Conservation (phyloP, 805 yeast genomes). For the Helenozyma rhizophorensis region DNA sequence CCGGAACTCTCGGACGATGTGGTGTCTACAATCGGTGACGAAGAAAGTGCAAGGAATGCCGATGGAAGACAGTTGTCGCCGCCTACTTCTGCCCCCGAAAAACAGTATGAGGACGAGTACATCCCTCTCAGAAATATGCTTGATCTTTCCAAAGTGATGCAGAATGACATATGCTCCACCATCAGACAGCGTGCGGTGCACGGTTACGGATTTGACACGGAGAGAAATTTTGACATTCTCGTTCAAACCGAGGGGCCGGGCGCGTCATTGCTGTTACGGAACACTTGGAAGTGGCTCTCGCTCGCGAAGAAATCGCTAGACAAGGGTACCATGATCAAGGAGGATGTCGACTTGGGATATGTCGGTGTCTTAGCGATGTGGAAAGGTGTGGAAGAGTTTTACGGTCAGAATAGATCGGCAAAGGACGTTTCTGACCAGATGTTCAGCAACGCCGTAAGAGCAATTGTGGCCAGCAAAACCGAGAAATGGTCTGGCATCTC, state of each 20-base stretch:
- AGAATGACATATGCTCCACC: conserved; percentile 67
- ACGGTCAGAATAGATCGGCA: conserved; percentile 43
- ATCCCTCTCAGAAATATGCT: conserved; percentile 27
- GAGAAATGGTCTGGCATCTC: conserved; percentile 43
- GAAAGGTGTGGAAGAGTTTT: conserved; percentile 60
- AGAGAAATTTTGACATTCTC: conserved; percentile 55
- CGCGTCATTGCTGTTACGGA: conserved; percentile 51
- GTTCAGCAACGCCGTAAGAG: conserved; percentile 47
- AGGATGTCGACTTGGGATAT: conserved; percentile 74
- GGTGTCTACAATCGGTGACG: conserved; percentile 30
- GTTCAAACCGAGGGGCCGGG: conserved; percentile 49
- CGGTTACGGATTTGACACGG: conserved; percentile 71
- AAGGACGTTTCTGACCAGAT: conserved; percentile 30
- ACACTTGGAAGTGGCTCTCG: conserved; percentile 90
- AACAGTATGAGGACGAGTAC: conserved; percentile 14
- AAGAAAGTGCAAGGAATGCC: conserved; percentile 12
- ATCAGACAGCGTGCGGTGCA: conserved; percentile 67
- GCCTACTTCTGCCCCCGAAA: neutral
- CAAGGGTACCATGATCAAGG: conserved; percentile 63
- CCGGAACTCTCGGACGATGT: conserved; percentile 20
- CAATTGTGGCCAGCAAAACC: conserved; percentile 47
- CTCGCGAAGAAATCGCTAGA: conserved; percentile 63
- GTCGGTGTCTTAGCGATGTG: conserved; percentile 89
- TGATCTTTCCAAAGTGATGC: conserved; percentile 43
- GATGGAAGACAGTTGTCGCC: neutral